These are phyloP conservation scores for Ophiobolus disseminans DNA, from an alignment of 2,329 filamentous ascomycete species.

Conservation along the genomic window DNA sequence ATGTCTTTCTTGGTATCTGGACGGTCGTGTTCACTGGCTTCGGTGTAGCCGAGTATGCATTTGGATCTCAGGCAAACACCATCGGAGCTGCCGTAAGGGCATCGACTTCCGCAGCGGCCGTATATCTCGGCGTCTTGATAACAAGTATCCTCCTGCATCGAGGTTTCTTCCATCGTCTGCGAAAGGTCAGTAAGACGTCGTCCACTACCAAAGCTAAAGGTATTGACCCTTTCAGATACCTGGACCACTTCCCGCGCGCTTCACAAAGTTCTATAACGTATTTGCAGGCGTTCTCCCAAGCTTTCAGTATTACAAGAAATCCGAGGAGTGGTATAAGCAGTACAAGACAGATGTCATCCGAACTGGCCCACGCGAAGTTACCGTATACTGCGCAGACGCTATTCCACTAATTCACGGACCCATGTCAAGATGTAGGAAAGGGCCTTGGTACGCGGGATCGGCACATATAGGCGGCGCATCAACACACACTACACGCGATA, in stretches of 20 bases:
- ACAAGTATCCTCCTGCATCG: constrained; percentile 51
- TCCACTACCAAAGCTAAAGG: neutral
- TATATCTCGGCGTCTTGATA: constrained; percentile 32
- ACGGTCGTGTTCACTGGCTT: constrained; percentile 22
- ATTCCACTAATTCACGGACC: constrained; percentile 39
- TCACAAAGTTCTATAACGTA: constrained; percentile 51
- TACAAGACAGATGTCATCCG: constrained; percentile 44
- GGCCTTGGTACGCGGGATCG: constrained; percentile 31
- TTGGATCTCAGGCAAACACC: constrained; percentile 14
- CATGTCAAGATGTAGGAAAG: constrained; percentile 39
- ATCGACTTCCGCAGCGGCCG: constrained; percentile 14
- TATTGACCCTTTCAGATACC: constrained; percentile 34
- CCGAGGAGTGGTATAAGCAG: constrained; percentile 32
- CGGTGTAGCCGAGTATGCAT: constrained; percentile 23
- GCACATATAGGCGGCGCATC: constrained; percentile 29
- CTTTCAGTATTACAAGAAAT: constrained; percentile 33
- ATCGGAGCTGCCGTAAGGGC: constrained; percentile 15
- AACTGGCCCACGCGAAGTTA: constrained; percentile 45
- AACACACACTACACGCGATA: constrained; percentile 38
- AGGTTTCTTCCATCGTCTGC: constrained; percentile 50
- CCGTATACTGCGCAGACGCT: constrained; percentile 37
- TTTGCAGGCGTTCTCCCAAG: constrained; percentile 25
- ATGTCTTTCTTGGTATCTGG: constrained; percentile 24
- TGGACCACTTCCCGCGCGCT: constrained; percentile 47
- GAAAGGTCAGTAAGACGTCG: constrained; percentile 22